Conservation (phyloP, 148 eudicot species). For the Rhododendron molle region DNA sequence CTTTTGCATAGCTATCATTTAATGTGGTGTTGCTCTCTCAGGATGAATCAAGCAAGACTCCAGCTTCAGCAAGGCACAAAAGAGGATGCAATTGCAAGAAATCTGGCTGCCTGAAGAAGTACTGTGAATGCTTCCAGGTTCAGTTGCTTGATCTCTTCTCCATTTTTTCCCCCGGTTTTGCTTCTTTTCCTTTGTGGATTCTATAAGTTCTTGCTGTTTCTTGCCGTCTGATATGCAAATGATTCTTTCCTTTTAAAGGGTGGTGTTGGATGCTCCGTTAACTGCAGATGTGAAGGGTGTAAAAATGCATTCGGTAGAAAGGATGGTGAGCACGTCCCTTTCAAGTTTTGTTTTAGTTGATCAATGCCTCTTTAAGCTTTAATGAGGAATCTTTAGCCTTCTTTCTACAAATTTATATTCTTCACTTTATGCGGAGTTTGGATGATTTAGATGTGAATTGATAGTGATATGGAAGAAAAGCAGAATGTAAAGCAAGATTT, state of each 20-base stretch:
- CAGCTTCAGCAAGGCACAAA: conserved; percentile 97
- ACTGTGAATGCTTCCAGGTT: conserved; percentile 99
- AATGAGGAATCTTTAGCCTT: background rate
- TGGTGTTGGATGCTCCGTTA: conserved; percentile 94
- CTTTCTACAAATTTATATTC: background rate
- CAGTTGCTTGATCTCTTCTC: background rate
- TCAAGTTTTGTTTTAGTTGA: background rate
- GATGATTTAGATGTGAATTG: background rate
- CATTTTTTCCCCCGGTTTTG: background rate
- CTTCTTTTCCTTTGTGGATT: conserved; percentile 1
- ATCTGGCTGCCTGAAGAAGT: conserved; percentile 90
- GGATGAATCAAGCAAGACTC: conserved; percentile 84
- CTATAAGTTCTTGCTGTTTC: background rate
- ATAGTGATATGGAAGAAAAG: background rate
- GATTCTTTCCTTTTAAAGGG: conserved; percentile 47
- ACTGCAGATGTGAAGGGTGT: conserved; percentile 93
- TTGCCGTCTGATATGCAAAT: background rate
- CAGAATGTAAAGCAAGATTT: background rate
- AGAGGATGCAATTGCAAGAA: conserved; percentile 99
- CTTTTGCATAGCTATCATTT: background rate
- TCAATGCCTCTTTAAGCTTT: background rate
- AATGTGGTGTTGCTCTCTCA: conserved; percentile 24
- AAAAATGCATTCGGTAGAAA: conserved; percentile 88
- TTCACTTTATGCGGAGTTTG: background rate
- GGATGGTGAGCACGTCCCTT: conserved; percentile 53